phyloP scores from a whole-genome alignment of 345 rosid species.

The Turritis glabra region DNA sequence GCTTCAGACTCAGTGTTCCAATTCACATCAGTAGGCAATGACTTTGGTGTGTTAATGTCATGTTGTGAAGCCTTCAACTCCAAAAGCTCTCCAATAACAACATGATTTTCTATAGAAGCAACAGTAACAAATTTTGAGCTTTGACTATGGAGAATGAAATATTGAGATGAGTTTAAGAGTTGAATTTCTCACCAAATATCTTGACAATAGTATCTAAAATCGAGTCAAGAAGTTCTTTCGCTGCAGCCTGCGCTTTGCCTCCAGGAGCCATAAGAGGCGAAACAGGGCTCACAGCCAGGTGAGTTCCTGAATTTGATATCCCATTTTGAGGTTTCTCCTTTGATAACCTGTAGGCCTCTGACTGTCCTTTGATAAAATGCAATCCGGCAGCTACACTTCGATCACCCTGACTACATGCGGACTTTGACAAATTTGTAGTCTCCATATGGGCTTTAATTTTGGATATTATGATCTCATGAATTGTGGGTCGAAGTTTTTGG shows the following conservation, averaged over 20 bases:
- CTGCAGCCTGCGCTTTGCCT: slow-evolving; percentile 91
- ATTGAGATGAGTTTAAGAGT: slow-evolving; percentile 14
- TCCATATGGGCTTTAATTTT: slow-evolving; percentile 80
- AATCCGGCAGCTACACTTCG: slow-evolving; percentile 48
- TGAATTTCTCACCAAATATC: slow-evolving; percentile 73
- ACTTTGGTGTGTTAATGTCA: slow-evolving; percentile 68
- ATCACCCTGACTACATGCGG: slow-evolving; percentile 51
- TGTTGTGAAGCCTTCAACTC: slow-evolving; percentile 69
- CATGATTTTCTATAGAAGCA: slow-evolving; percentile 72
- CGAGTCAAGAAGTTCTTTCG: slow-evolving; percentile 91
- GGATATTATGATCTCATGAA: slow-evolving; percentile 89
- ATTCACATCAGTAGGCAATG: slow-evolving; percentile 57
- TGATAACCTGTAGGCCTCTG: slow-evolving; percentile 62
- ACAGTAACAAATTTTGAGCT: slow-evolving; percentile 27
- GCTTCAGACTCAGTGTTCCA: slow-evolving; percentile 79
- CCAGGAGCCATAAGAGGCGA: slow-evolving; percentile 94
- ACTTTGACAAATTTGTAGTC: slow-evolving; percentile 62
- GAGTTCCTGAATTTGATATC: slow-evolving; percentile 58
- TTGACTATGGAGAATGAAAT: slow-evolving; percentile 13
- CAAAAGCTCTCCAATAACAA: slow-evolving; percentile 90
- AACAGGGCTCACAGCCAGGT: slow-evolving; percentile 92
- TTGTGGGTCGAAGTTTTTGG: slow-evolving; percentile 89
- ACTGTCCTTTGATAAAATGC: slow-evolving; percentile 62
- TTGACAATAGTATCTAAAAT: slow-evolving; percentile 75
- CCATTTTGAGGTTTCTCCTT: slow-evolving; percentile 88